Percentiles rank a stretch among this genome's conserved stretches.
Conservation (phyloP, 2,329 filamentous ascomycete species). For the Scedosporium aurantiacum region DNA sequence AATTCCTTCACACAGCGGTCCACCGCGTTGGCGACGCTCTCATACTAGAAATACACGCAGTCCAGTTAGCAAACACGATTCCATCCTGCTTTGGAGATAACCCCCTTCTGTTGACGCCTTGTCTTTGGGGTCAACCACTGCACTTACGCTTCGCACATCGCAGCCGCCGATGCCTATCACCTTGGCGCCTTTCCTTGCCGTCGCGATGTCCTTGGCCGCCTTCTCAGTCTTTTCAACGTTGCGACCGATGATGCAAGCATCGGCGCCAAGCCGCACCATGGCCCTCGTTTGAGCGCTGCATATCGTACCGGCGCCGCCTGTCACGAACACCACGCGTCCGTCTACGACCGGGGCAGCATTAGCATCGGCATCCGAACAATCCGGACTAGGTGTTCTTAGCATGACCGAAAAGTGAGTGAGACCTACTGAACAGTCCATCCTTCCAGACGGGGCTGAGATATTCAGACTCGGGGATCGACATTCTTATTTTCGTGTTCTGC, state of each 20-base stretch:
- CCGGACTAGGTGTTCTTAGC: background rate
- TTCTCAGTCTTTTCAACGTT: constrained; percentile 78
- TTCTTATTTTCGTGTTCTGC: constrained; percentile 19
- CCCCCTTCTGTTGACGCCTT: too few relatives aligned
- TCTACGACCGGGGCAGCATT: constrained; percentile 33
- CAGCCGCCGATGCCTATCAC: constrained; percentile 78
- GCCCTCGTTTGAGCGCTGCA: constrained; percentile 91
- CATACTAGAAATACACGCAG: constrained; percentile 30
- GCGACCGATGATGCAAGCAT: constrained; percentile 88
- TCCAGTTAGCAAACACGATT: too few relatives aligned
- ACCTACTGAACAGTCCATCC: constrained; percentile 73
- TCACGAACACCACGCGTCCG: constrained; percentile 86
- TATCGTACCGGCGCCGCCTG: constrained; percentile 85
- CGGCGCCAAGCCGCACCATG: constrained; percentile 78
- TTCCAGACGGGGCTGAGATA: constrained; percentile 79
- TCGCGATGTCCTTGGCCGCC: constrained; percentile 71
- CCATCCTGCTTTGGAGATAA: too few relatives aligned
- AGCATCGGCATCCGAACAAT: background rate
- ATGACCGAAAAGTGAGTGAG: background rate
- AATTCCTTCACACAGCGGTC: constrained; percentile 72
- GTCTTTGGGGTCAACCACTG: constrained; percentile 1
- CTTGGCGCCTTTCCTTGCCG: constrained; percentile 64
- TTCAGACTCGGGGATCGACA: constrained; percentile 60
- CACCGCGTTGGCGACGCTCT: constrained; percentile 61
- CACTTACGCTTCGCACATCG: constrained; percentile 59